phyloP scores from a whole-genome alignment of 1,139 yeast species.

The Eremothecium sinecaudum region DNA sequence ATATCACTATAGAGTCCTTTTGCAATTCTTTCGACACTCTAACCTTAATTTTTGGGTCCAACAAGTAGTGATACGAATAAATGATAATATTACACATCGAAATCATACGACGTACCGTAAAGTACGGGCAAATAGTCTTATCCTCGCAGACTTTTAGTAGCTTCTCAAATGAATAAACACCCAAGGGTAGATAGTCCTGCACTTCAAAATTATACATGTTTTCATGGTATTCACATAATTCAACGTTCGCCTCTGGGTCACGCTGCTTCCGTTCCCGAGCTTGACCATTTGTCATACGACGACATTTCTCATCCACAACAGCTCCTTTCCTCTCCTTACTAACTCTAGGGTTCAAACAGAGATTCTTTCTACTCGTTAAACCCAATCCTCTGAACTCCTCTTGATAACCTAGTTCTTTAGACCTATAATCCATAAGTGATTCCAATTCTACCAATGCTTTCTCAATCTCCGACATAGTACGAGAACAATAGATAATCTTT shows the following conservation, averaged over 20 bases:
- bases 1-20: conserved; percentile 85
- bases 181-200: conserved; percentile 78
- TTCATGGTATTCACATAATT: conserved; percentile 80
- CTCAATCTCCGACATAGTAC: conserved; percentile 98
- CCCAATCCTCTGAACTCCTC: conserved; percentile 94
- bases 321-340: conserved; percentile 86
- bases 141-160: conserved; percentile 66
- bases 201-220: conserved; percentile 79
- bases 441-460: conserved; percentile 93
- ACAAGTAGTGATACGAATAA: conserved; percentile 88
- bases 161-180: conserved; percentile 89
- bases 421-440: conserved; percentile 75
- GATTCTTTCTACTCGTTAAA: conserved; percentile 82
- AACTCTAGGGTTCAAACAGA: conserved; percentile 84
- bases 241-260: conserved; percentile 49
- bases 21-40: conserved; percentile 87
- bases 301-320: conserved; percentile 90
- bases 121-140: conserved; percentile 85
- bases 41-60: conserved; percentile 96
- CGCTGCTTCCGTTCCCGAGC: conserved; percentile 57
- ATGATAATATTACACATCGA: conserved; percentile 89
- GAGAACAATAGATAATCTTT: conserved; percentile 91
- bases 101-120: conserved; percentile 96
- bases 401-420: conserved; percentile 68
- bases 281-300: conserved; percentile 89